Percentiles rank a stretch among this genome's conserved stretches.
phyloP scores from a whole-genome alignment of 768 basidiomycete genomes.

The Tulasnella sp. region DNA sequence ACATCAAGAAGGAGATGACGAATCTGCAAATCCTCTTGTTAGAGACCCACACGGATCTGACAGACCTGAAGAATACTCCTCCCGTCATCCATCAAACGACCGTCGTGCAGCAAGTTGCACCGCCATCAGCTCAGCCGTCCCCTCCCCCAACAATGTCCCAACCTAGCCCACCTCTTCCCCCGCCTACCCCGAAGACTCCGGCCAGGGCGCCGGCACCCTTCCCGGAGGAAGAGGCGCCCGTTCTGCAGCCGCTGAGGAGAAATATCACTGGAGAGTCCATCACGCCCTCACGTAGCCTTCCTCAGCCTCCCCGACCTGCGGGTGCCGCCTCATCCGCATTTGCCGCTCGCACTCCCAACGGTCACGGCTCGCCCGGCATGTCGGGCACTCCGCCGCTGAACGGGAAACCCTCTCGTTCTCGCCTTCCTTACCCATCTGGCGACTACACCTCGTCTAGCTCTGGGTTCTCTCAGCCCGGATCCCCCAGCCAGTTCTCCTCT shows the following conservation, averaged over 20 bases:
- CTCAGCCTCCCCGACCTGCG: slow-evolving; percentile 38
- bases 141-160: slow-evolving; percentile 43
- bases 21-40: slow-evolving; percentile 14
- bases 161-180: not conserved
- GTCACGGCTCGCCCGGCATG: not conserved
- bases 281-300: slow-evolving; percentile 38
- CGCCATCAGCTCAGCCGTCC: slow-evolving; percentile 39
- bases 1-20: slow-evolving; percentile 22
- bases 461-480: slow-evolving; percentile 44
- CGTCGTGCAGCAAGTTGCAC: not conserved
- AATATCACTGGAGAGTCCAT: not conserved
- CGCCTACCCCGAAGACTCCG: not conserved
- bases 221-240: not conserved
- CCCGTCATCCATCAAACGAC: not conserved
- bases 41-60: not conserved
- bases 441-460: slow-evolving; percentile 65
- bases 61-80: not conserved
- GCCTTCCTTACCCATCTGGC: slow-evolving; percentile 77
- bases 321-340: slow-evolving; percentile 22
- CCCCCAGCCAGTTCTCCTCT: slow-evolving; percentile 42
- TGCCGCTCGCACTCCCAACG: slow-evolving; percentile 27
- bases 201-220: not conserved
- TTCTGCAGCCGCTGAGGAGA: not conserved
- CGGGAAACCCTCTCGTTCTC: slow-evolving; percentile 42
- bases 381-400: not conserved